Evolutionary conservation across 2,329 filamentous ascomycete genomes (phyloP).

Genomic region (Paecilomyces niveus): DNA sequence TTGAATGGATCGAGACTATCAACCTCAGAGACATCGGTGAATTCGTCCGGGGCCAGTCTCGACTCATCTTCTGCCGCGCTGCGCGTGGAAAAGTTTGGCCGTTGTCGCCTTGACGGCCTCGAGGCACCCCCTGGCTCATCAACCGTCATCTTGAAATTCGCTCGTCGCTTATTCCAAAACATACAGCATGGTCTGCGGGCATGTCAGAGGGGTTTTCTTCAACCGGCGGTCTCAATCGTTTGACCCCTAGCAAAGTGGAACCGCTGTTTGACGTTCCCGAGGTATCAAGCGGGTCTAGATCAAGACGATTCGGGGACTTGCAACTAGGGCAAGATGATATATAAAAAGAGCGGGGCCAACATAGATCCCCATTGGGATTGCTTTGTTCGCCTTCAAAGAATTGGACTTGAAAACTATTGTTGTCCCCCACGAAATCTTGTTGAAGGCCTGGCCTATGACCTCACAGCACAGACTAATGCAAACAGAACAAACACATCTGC

Average conservation of each 20-base stretch:
- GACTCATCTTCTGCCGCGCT: conserved; percentile 31
- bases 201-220: background rate
- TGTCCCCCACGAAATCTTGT: background rate
- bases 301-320: background rate
- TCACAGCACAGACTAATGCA: conserved; percentile 2
- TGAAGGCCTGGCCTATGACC: conserved; percentile 2
- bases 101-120: conserved; percentile 24
- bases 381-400: background rate
- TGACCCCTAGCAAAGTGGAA: background rate
- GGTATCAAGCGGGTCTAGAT: background rate
- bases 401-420: background rate
- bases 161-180: background rate
- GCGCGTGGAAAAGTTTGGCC: conserved; percentile 33
- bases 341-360: background rate
- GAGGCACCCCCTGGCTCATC: conserved; percentile 12
- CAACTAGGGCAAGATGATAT: background rate
- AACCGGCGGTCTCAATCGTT: background rate
- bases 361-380: background rate
- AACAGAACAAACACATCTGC: conserved; percentile 6
- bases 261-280: background rate
- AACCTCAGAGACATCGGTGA: conserved; percentile 9
- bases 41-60: conserved; percentile 27
- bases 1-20: background rate
- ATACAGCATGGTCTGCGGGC: background rate
- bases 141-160: conserved; percentile 13